Evolutionary conservation across 2,329 filamentous ascomycete genomes (phyloP), one percentile per base, ranked within the genome.

Genomic region (Exophiala calicioides): DNA sequence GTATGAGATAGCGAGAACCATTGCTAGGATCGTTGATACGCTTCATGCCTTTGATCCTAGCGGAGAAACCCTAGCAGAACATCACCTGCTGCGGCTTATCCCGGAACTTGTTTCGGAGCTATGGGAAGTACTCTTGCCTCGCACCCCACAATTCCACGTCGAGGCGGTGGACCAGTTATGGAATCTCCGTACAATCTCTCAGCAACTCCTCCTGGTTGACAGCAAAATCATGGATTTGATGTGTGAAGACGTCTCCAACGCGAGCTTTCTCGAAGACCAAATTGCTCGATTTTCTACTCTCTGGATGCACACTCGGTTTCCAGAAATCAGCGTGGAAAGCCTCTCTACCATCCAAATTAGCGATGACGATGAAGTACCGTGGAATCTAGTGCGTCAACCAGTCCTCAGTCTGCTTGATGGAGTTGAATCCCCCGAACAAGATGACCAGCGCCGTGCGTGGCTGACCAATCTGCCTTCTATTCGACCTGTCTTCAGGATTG

Each of bases 81-180:
- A 69, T 41, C 66, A 71, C 85, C 38, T 84, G 75, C 44, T 76
- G 71, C 44, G 68, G 43, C 69, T 95, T 6, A 79, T 91, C 4
- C 75, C 81, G 15, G 76, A 80, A 20, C 70, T 97, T 16, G 82
- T 93, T 12, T 74, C 74, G 1, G 79, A 84, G 45, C 77, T 91
- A 0, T 98, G 93, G 93, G 67, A 72, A 4, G 89, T 88, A 60
- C 70, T 98, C 29, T 87, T 89, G 0, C 84, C 88, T n/a, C 77
- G 83, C 9, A 84, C 85, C 53, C 90, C 90, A 0, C 95, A 95
- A 62, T 94, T 91, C 57, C 93, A 97, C 62, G 90, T 98, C 23
- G 94, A 98, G 69, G 85, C 90, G 13, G 88, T 94, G 6, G 82
- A 87, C 47, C 85, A 83, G 57, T 72, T 98, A 29, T 95, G 93